Evolutionary conservation across 305 asterid species (phyloP).

Genomic region (Fraxinus greggii): DNA sequence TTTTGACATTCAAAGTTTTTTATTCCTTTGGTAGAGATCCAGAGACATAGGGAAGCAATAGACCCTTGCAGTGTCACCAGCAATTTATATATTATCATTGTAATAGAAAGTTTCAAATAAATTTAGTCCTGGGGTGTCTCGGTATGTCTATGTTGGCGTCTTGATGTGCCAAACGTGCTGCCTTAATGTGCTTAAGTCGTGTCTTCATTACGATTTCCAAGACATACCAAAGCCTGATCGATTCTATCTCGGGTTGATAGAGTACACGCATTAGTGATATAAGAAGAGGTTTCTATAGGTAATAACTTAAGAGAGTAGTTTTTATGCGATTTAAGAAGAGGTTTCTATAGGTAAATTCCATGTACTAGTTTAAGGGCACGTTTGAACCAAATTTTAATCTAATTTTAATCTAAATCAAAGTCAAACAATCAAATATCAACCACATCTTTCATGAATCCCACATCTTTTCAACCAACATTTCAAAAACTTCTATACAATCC

Average conservation of each 20-base stretch:
- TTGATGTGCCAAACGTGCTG: background rate
- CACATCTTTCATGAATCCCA: no score
- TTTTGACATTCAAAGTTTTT: slow-evolving; percentile 26
- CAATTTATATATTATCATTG: slow-evolving; percentile 21
- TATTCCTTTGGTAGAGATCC: slow-evolving; percentile 24
- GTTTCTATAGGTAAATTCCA: no score
- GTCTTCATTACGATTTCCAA: background rate
- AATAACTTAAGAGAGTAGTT: no score
- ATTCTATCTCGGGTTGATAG: background rate
- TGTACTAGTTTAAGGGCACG: no score
- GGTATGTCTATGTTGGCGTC: background rate
- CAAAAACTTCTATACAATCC: no score
- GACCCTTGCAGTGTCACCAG: slow-evolving; percentile 21
- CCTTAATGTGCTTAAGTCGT: background rate
- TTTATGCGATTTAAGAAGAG: background rate
- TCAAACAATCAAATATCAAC: no score
- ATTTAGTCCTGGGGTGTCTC: background rate
- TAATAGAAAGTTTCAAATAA: slow-evolving; percentile 26
- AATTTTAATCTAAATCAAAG: no score
- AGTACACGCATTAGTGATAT: background rate
- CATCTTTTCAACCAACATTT: no score
- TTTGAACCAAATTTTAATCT: no score
- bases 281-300: background rate
- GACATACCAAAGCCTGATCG: background rate
- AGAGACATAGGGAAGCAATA: slow-evolving; percentile 27